Evolutionary conservation across 2,329 filamentous ascomycete species (phyloP).

Genomic region (Trichoderma semiorbis): DNA sequence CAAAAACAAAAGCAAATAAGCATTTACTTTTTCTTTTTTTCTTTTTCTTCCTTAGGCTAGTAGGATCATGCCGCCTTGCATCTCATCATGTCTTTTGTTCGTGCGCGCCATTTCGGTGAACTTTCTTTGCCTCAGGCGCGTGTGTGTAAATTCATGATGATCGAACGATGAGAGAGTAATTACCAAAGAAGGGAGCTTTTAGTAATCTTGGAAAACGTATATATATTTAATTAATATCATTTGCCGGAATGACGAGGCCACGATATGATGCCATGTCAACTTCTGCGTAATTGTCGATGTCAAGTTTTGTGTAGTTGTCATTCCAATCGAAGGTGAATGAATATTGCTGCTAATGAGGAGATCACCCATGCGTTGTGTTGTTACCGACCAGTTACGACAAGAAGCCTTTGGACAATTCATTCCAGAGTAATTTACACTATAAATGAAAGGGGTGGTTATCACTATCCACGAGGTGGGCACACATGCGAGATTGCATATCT

Average conservation of each 20-base stretch:
- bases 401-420: neutral
- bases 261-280: neutral
- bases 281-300: too few relatives aligned
- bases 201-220: neutral
- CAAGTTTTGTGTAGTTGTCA: too few relatives aligned
- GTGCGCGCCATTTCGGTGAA: neutral
- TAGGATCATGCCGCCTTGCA: neutral
- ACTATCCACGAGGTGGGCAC: neutral
- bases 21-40: neutral
- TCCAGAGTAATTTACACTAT: neutral
- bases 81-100: neutral
- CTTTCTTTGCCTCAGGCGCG: neutral
- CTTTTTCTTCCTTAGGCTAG: neutral
- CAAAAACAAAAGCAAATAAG: conserved; percentile 6
- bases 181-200: neutral
- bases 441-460: neutral
- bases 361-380: neutral
- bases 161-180: neutral
- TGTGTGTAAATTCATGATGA: neutral
- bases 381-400: neutral
- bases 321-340: neutral
- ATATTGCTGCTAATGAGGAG: neutral
- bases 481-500: conserved; percentile 7
- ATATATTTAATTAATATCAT: neutral
- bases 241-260: neutral